Evolutionary conservation across 345 rosid species (phyloP).

Genomic region (Eucalyptus rudis): DNA sequence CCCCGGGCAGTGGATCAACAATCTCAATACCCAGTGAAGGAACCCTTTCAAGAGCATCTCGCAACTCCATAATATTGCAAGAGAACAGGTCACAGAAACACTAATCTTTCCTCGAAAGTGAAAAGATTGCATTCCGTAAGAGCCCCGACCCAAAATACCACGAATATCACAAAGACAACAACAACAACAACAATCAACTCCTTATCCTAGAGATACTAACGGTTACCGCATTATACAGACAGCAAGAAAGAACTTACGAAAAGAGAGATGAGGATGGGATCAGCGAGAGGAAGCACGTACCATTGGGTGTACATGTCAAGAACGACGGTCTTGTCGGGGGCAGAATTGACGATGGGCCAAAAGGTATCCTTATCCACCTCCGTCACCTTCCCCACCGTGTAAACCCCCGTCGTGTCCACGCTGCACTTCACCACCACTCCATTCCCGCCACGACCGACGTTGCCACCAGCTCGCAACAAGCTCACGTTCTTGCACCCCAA

Average conservation of each 20-base stretch:
- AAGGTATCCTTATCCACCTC: slow-evolving; percentile 82
- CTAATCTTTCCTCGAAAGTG: neutral
- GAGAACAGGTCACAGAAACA: neutral
- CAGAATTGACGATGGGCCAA: slow-evolving; percentile 87
- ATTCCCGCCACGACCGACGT: slow-evolving; percentile 4
- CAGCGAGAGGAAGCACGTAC: slow-evolving; percentile 6
- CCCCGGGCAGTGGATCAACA: neutral
- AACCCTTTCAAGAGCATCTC: neutral
- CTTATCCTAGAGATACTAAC: neutral
- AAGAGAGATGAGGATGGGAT: too few species aligned
- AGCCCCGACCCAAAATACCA: neutral
- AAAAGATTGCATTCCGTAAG: neutral
- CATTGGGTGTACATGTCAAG: slow-evolving; percentile 97
- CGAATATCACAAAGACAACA: neutral
- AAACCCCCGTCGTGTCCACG: slow-evolving; percentile 50
- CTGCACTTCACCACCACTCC: slow-evolving; percentile 35
- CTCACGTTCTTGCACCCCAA: neutral
- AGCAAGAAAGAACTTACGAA: neutral
- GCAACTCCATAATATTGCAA: neutral
- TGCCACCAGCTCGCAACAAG: neutral
- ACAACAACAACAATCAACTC: neutral
- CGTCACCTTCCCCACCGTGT: slow-evolving; percentile 62
- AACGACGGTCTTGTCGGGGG: slow-evolving; percentile 73
- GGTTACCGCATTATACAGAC: neutral
- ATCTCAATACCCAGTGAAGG: neutral